Evolutionary conservation across 2,329 filamentous ascomycete species (phyloP).

Genomic region (Colletotrichum sp.): DNA sequence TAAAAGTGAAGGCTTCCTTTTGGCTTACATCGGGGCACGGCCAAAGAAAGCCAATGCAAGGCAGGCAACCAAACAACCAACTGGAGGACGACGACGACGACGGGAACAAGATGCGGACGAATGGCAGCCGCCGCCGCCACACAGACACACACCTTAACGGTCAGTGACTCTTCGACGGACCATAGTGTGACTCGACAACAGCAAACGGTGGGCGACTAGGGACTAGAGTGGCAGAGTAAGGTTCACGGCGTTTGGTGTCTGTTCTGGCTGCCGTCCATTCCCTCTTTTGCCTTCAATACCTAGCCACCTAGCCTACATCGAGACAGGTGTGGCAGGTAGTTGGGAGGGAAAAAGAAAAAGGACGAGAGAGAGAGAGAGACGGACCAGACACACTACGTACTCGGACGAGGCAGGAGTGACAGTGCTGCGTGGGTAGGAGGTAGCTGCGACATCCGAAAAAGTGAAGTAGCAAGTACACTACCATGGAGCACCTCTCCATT

Average conservation of each 20-base stretch:
- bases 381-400: not conserved
- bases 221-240: not conserved
- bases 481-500: not conserved
- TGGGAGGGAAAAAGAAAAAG: not conserved
- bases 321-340: not conserved
- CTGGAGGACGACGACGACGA: not conserved
- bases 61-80: not conserved
- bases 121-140: slow-evolving; percentile 4
- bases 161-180: not conserved
- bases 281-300: not conserved
- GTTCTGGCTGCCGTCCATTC: not conserved
- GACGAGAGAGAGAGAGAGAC: not conserved
- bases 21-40: not conserved
- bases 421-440: not conserved
- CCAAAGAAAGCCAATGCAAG: not conserved
- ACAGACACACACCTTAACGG: slow-evolving; percentile 17
- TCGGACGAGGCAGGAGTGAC: not conserved
- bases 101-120: not conserved
- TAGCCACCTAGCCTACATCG: not conserved
- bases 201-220: not conserved
- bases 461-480: not conserved
- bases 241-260: not conserved
- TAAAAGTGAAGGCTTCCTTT: not conserved
- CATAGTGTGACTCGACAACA: slow-evolving; percentile 10
- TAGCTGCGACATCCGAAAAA: not conserved